These are phyloP conservation scores for Alisma plantagoaquatica DNA, from an alignment of 106 monocot genomes.

Conservation along the genomic window DNA sequence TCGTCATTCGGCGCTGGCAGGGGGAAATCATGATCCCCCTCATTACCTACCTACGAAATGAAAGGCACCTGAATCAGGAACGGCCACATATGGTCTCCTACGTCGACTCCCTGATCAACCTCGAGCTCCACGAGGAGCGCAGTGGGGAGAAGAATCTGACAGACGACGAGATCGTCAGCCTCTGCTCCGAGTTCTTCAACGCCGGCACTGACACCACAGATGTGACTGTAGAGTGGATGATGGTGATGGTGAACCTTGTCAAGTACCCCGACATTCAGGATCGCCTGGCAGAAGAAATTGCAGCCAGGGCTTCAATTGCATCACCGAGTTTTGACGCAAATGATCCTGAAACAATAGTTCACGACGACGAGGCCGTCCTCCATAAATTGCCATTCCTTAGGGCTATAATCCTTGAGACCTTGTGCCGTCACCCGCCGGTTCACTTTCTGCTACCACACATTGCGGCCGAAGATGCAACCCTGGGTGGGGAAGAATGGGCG, in stretches of 20 bases:
- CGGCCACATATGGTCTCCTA: background rate
- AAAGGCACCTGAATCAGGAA: background rate
- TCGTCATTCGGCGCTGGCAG: conserved; percentile 2
- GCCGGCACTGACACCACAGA: conserved; percentile 14
- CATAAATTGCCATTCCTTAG: too few species aligned
- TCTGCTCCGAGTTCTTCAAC: conserved; percentile 19
- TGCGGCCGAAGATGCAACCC: too few species aligned
- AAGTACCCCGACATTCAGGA: too few species aligned
- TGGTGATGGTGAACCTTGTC: conserved; percentile 15
- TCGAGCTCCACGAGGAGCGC: background rate
- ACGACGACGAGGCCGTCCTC: too few species aligned
- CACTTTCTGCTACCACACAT: too few species aligned
- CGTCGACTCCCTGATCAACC: conserved; percentile 11
- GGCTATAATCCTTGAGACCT: too few species aligned
- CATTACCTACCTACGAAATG: background rate
- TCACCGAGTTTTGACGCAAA: background rate
- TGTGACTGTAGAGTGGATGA: conserved; percentile 9
- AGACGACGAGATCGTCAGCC: conserved; percentile 10
- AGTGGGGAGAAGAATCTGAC: conserved; percentile 6
- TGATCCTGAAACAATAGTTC: too few species aligned
- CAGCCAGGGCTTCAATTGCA: too few species aligned
- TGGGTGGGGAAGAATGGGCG: too few species aligned
- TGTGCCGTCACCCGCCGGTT: too few species aligned
- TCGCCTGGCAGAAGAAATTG: too few species aligned
- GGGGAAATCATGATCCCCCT: conserved; percentile 2